phyloP scores from a whole-genome alignment of 78 protist genomes.

The Emiliania huxleyi region DNA sequence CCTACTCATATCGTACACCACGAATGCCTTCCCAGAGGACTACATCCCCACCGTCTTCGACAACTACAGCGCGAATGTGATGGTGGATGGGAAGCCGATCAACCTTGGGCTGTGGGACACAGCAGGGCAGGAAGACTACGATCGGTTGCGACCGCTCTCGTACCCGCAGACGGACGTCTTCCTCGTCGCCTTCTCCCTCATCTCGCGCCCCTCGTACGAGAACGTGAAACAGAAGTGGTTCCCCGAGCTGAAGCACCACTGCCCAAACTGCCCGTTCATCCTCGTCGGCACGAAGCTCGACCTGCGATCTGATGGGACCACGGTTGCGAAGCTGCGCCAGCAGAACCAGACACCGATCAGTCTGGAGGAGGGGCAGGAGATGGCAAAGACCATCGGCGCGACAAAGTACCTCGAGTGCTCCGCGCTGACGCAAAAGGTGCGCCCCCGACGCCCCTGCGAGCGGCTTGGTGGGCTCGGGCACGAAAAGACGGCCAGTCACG shows the following conservation, averaged over 20 bases:
- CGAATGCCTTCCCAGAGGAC: slow-evolving; percentile 55
- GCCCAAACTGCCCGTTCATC: slow-evolving; percentile 78
- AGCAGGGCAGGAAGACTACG: slow-evolving; percentile 96
- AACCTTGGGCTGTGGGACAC: slow-evolving; percentile 92
- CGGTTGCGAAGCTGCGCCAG: slow-evolving; percentile 30
- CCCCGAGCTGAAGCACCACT: slow-evolving; percentile 87
- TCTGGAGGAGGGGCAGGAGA: neutral
- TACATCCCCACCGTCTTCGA: slow-evolving; percentile 78
- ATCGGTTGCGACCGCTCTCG: slow-evolving; percentile 87
- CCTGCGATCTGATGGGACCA: slow-evolving; percentile 63
- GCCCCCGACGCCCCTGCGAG: too few relatives aligned
- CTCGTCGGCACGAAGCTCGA: slow-evolving; percentile 90
- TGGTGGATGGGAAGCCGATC: slow-evolving; percentile 78
- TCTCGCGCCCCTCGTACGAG: slow-evolving; percentile 73
- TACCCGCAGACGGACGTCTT: slow-evolving; percentile 89
- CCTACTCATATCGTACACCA: slow-evolving; percentile 44
- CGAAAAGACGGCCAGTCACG: too few relatives aligned
- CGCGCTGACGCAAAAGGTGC: slow-evolving; percentile 90
- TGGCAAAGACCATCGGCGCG: slow-evolving; percentile 73
- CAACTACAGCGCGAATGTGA: slow-evolving; percentile 85
- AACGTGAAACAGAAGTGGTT: slow-evolving; percentile 76
- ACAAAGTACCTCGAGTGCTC: slow-evolving; percentile 87
- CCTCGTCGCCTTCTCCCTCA: slow-evolving; percentile 84
- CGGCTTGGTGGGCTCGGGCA: too few relatives aligned
- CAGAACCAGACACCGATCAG: slow-evolving; percentile 8